Evolutionary conservation across 805 yeast genomes (phyloP).

Genomic region (Lachancea fermentati): DNA sequence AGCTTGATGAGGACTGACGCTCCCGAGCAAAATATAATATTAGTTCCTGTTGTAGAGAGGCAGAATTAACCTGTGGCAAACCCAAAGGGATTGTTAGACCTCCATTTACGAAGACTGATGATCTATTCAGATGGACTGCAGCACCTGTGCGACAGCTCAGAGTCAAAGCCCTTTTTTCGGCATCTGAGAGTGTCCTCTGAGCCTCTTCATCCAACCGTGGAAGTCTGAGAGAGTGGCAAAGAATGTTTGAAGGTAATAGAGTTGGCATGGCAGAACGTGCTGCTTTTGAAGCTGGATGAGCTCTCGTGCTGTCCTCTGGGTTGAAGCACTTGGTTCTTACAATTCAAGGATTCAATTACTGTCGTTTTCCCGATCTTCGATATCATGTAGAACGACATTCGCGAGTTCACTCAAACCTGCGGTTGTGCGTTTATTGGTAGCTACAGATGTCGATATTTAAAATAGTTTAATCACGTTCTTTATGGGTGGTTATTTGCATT

Average conservation of each 20-base stretch:
- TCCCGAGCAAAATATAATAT: slow-evolving; percentile 28
- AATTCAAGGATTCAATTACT: too few species aligned
- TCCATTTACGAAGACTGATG: slow-evolving; percentile 61
- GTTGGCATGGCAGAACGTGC: slow-evolving; percentile 43
- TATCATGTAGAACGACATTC: too few species aligned
- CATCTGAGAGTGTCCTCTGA: slow-evolving; percentile 29
- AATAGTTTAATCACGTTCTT: too few species aligned
- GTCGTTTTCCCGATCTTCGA: too few species aligned
- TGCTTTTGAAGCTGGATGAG: neutral
- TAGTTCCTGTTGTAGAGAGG: slow-evolving; percentile 38
- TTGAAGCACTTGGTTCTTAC: too few species aligned
- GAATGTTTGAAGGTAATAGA: slow-evolving; percentile 56
- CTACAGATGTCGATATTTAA: too few species aligned
- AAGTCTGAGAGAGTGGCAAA: slow-evolving; percentile 49
- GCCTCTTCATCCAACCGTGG: slow-evolving; percentile 38
- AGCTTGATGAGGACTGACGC: slow-evolving; percentile 18
- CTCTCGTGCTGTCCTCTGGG: neutral
- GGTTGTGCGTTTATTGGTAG: too few species aligned
- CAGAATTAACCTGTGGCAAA: slow-evolving; percentile 36
- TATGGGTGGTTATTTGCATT: too few species aligned
- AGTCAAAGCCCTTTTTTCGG: slow-evolving; percentile 44
- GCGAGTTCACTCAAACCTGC: too few species aligned
- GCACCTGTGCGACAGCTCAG: slow-evolving; percentile 66
- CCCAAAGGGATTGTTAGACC: slow-evolving; percentile 59
- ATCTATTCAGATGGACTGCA: slow-evolving; percentile 50